Conservation (phyloP, 148 eudicot species). For the Nepenthes mirabilis region DNA sequence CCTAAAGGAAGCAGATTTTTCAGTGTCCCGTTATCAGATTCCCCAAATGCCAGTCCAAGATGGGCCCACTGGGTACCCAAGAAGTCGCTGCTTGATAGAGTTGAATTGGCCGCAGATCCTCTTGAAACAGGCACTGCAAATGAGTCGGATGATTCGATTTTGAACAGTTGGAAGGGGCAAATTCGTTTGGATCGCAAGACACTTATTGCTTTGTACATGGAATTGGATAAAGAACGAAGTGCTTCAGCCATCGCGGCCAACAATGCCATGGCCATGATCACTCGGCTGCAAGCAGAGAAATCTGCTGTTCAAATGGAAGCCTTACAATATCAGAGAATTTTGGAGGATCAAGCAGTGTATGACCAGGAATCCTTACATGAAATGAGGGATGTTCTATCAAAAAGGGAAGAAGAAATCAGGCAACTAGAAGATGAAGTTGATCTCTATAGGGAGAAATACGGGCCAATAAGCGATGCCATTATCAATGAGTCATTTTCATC, state of each 20-base stretch:
- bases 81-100: slow-evolving; percentile 38
- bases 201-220: slow-evolving; percentile 58
- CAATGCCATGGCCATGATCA: slow-evolving; percentile 99
- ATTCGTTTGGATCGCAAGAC: slow-evolving; percentile 54
- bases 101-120: slow-evolving; percentile 39
- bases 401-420: slow-evolving; percentile 60
- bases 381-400: slow-evolving; percentile 42
- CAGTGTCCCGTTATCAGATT: slow-evolving; percentile 44
- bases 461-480: slow-evolving; percentile 28
- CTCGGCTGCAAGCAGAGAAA: slow-evolving; percentile 82
- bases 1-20: slow-evolving; percentile 44
- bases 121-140: slow-evolving; percentile 21
- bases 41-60: slow-evolving; percentile 58
- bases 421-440: slow-evolving; percentile 63
- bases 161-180: slow-evolving; percentile 47
- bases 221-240: slow-evolving; percentile 86
- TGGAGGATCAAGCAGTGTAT: slow-evolving; percentile 98
- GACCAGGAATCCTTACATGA: slow-evolving; percentile 60
- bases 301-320: slow-evolving; percentile 97
- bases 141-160: slow-evolving; percentile 40
- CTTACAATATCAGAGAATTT: slow-evolving; percentile 92
- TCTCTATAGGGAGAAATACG: slow-evolving; percentile 48
- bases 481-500: slow-evolving; percentile 45
- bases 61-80: slow-evolving; percentile 32
- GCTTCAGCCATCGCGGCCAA: slow-evolving; percentile 97